Evolutionary conservation across 192 early-diverging fungal species (phyloP).

Genomic region (Entomortierella chlamydospora): DNA sequence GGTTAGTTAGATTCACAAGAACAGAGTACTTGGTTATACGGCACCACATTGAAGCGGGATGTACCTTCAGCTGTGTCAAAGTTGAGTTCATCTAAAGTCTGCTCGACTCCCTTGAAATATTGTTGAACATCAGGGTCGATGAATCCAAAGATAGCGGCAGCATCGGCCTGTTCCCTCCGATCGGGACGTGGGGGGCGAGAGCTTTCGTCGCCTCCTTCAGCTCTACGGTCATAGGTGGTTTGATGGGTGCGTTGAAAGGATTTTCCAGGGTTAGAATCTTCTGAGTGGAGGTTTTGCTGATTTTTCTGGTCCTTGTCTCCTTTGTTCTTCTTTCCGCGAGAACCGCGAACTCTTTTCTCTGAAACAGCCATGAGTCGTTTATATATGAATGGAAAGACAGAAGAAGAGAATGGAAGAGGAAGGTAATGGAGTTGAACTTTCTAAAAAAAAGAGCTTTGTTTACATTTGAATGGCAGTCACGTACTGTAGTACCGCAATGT

Average conservation of each 20-base stretch:
- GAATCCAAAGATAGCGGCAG: constrained; percentile 61
- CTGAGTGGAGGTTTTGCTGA: neutral
- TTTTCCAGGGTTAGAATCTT: constrained; percentile 39
- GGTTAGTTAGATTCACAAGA: neutral
- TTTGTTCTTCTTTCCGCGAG: constrained; percentile 54
- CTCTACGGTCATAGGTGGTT: constrained; percentile 42
- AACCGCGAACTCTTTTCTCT: constrained; percentile 52
- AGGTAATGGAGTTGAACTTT: neutral
- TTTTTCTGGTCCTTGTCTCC: constrained; percentile 13
- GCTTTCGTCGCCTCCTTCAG: constrained; percentile 25
- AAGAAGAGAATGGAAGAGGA: neutral
- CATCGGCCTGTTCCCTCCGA: constrained; percentile 33
- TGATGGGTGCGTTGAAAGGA: constrained; percentile 43
- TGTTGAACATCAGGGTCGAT: constrained; percentile 63
- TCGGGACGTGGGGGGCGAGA: constrained; percentile 29
- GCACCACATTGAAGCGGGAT: neutral
- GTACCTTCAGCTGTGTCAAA: constrained; percentile 71
- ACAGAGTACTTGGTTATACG: neutral
- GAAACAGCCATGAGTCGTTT: constrained; percentile 30
- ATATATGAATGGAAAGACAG: neutral
- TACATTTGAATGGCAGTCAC: neutral
- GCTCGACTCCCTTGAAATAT: constrained; percentile 73
- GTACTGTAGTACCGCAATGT: too few species aligned
- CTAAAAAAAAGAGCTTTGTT: neutral
- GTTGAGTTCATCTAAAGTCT: constrained; percentile 65